Evolutionary conservation across 768 basidiomycete species (phyloP).

Genomic region (Panaeolus papilionaceus): DNA sequence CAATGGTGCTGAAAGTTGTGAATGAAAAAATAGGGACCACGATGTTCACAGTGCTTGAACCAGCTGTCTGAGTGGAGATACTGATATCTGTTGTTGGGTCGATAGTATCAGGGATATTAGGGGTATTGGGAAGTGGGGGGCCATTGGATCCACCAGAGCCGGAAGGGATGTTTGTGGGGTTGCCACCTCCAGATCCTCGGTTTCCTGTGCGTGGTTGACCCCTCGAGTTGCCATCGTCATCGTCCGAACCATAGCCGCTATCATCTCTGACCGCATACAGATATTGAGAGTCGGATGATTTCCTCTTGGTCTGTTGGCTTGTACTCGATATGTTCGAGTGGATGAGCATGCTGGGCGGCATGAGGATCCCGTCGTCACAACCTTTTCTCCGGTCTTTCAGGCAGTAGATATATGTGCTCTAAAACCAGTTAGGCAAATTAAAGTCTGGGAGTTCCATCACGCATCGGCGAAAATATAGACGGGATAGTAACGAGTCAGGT

Average conservation of each 20-base stretch:
- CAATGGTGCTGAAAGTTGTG: not conserved
- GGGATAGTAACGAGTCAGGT: conserved; percentile 3
- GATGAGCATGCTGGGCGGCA: not conserved
- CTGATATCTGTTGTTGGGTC: not conserved
- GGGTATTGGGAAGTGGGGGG: no score
- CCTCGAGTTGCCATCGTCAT: not conserved
- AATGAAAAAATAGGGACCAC: not conserved
- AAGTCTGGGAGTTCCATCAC: not conserved
- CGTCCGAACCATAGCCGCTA: not conserved
- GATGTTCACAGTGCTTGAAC: not conserved
- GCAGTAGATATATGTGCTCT: not conserved
- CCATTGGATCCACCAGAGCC: not conserved
- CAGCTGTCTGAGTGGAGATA: not conserved
- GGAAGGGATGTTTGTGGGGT: not conserved
- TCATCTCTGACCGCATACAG: not conserved
- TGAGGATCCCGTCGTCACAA: not conserved
- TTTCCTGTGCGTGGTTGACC: not conserved
- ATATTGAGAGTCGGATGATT: not conserved
- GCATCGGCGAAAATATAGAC: conserved; percentile 1
- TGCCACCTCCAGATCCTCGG: not conserved
- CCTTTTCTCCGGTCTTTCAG: not conserved
- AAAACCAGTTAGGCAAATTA: not conserved
- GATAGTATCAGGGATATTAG: not conserved
- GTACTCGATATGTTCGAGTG: not conserved
- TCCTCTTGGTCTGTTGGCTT: not conserved